A percentile compares a stretch with the other conserved stretches of the same genome.
Evolutionary conservation across 441 rosid genomes (phyloP).

Genomic region (Geranium incanum): DNA sequence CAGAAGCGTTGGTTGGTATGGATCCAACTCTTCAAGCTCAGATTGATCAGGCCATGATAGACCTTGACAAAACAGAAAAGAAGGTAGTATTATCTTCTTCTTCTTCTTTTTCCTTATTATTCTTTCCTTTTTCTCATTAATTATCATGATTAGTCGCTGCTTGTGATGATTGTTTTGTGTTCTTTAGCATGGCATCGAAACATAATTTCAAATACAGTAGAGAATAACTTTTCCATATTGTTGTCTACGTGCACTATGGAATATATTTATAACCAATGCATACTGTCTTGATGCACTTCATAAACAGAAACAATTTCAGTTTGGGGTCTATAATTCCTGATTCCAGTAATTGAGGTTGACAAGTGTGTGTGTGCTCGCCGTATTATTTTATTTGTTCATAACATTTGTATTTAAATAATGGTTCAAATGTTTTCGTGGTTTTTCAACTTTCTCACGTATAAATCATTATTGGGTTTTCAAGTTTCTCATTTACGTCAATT

Average conservation of each 20-base stretch:
- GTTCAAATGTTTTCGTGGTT: not conserved
- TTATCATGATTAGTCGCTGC: not conserved
- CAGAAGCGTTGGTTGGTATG: slow-evolving; percentile 87
- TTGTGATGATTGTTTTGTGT: not conserved
- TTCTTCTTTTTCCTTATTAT: not conserved
- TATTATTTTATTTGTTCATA: not conserved
- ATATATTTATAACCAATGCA: not conserved
- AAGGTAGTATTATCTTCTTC: slow-evolving; percentile 38
- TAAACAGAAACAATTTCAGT: not conserved
- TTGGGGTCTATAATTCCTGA: not conserved
- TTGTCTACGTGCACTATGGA: not conserved
- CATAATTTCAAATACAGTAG: not conserved
- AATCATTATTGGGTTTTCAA: not conserved
- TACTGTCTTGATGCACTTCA: not conserved
- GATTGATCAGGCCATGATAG: slow-evolving; percentile 94
- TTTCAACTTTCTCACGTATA: too few species aligned
- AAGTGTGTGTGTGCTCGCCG: not conserved
- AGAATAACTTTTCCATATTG: not conserved
- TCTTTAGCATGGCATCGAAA: not conserved
- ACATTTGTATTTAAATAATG: not conserved
- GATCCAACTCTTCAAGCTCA: slow-evolving; percentile 84
- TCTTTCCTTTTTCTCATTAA: not conserved
- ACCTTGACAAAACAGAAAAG: slow-evolving; percentile 86
- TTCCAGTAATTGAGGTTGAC: not conserved
- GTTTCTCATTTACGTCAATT: not conserved